Evolutionary conservation across 306 rosid genomes (phyloP).

Genomic region (Prunus dulcis): DNA sequence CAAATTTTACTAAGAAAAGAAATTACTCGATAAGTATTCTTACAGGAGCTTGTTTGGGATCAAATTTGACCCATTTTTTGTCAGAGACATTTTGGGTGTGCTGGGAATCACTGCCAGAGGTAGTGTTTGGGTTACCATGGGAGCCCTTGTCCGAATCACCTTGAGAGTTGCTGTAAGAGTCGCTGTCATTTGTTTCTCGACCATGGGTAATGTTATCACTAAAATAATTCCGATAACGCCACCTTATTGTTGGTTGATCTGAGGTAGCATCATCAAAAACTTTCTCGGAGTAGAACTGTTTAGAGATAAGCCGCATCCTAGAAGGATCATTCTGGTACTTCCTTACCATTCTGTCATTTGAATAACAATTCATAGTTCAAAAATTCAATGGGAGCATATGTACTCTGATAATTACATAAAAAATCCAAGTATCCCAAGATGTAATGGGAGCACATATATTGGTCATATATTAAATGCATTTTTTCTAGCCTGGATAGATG

Average conservation of each 20-base stretch:
- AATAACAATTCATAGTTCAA: constrained; percentile 12
- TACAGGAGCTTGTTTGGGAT: constrained; percentile 46
- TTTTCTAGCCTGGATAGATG: neutral
- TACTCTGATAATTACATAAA: no score
- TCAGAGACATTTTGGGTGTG: constrained; percentile 19
- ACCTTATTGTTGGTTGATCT: constrained; percentile 55
- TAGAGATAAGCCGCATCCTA: constrained; percentile 50
- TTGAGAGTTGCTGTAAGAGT: constrained; percentile 32
- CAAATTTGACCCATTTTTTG: constrained; percentile 26
- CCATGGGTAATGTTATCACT: constrained; percentile 43
- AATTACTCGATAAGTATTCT: constrained; percentile 25
- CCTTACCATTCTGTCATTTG: constrained; percentile 55
- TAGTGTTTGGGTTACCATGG: constrained; percentile 25
- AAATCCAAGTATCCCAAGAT: neutral
- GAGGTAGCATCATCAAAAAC: constrained; percentile 69
- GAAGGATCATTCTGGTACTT: constrained; percentile 45
- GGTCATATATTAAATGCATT: neutral
- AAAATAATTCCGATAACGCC: constrained; percentile 77
- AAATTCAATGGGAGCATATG: neutral
- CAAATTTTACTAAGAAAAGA: neutral
- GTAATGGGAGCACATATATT: neutral
- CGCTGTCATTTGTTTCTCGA: constrained; percentile 34
- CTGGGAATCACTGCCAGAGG: constrained; percentile 18
- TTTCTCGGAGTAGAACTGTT: constrained; percentile 66
- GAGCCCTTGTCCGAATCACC: constrained; percentile 30